Conservation (phyloP, 805 yeast species). For the Kuraishia borneana region DNA sequence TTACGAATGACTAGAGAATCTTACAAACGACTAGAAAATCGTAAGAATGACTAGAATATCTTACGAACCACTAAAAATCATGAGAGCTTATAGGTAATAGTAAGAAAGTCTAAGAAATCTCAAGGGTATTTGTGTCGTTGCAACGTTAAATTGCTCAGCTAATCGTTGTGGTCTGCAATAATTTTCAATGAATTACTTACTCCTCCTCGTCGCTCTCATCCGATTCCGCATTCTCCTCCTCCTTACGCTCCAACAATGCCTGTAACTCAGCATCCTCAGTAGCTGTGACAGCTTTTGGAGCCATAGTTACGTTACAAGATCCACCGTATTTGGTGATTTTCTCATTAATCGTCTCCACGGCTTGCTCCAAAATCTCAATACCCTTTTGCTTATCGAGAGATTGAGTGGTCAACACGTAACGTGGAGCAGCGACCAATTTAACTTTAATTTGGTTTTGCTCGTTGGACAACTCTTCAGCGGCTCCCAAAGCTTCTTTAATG, state of each 20-base stretch:
- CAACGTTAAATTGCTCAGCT: no score
- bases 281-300: conserved; percentile 98
- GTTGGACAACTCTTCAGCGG: conserved; percentile 77
- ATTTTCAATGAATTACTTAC: no score
- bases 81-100: no score
- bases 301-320: conserved; percentile 86
- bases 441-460: conserved; percentile 86
- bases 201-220: conserved; percentile 43
- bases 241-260: conserved; percentile 89
- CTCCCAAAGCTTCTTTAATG: conserved; percentile 75
- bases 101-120: no score
- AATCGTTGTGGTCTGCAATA: no score
- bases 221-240: conserved; percentile 77
- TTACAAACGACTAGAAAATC: no score
- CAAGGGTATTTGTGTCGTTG: no score
- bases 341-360: conserved; percentile 66
- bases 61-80: no score
- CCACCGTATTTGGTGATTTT: conserved; percentile 72
- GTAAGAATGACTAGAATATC: no score
- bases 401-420: conserved; percentile 87
- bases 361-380: conserved; percentile 63
- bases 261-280: conserved; percentile 97
- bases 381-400: conserved; percentile 89
- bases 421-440: conserved; percentile 94
- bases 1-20: no score